Percentiles rank a stretch among this genome's conserved stretches.
phyloP scores from a whole-genome alignment of 2,329 filamentous ascomycete genomes.

The Leptographium radiaticola region DNA sequence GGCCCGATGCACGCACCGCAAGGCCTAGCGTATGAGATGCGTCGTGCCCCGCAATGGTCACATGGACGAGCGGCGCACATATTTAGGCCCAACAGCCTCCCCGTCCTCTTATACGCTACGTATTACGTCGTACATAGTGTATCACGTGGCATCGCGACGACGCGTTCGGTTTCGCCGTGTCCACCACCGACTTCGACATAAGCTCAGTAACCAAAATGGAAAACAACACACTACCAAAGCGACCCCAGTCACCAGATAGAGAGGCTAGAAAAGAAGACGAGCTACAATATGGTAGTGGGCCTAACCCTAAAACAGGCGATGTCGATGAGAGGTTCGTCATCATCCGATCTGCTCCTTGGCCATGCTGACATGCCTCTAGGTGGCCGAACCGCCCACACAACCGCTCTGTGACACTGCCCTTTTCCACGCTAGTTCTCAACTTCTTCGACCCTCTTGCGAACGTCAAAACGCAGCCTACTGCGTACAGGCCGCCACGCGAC shows the following conservation, averaged over 20 bases:
- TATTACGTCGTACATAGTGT: not conserved
- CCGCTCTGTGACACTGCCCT: slow-evolving; percentile 63
- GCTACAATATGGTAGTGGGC: slow-evolving; percentile 32
- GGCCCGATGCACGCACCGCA: no score
- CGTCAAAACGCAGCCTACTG: slow-evolving; percentile 62
- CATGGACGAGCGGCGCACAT: no score
- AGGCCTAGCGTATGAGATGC: no score
- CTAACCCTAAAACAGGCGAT: slow-evolving; percentile 25
- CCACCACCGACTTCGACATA: not conserved
- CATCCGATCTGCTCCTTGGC: not conserved
- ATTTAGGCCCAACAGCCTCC: no score
- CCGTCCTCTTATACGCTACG: no score
- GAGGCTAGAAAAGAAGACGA: slow-evolving; percentile 35
- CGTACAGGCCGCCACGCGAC: slow-evolving; percentile 35
- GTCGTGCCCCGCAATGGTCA: no score
- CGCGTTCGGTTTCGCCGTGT: not conserved
- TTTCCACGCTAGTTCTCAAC: slow-evolving; percentile 62
- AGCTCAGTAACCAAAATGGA: not conserved
- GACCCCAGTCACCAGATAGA: slow-evolving; percentile 12
- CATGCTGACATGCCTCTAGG: slow-evolving; percentile 25
- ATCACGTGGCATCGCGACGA: not conserved
- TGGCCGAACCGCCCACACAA: slow-evolving; percentile 78
- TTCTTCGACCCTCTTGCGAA: slow-evolving; percentile 74
- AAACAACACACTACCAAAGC: not conserved
- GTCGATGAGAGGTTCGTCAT: slow-evolving; percentile 22